Conservation (phyloP, 768 basidiomycete genomes). For the Psilocybe azurescens region DNA sequence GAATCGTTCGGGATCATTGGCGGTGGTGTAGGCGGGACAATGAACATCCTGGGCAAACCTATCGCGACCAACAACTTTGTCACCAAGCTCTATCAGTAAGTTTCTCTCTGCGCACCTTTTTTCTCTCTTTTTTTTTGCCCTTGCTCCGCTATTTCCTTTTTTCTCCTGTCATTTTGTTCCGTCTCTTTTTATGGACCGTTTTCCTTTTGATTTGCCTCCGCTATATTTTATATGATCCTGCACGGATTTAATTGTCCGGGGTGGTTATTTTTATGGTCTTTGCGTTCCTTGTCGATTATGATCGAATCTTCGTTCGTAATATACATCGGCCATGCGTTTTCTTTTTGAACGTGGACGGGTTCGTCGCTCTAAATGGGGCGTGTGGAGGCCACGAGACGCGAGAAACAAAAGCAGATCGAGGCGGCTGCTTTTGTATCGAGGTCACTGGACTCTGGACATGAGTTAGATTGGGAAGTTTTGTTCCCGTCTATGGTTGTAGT, state of each 20-base stretch:
- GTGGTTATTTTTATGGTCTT: background rate
- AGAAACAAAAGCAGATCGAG: too few species aligned
- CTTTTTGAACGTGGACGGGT: background rate
- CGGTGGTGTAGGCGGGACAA: conserved; percentile 41
- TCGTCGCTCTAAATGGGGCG: too few species aligned
- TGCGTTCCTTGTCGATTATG: background rate
- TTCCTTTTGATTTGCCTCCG: background rate
- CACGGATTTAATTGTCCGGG: background rate
- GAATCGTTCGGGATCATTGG: conserved; percentile 30
- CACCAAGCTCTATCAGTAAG: conserved; percentile 86
- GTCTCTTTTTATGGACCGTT: background rate
- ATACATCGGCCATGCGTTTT: background rate
- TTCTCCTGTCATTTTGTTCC: conserved; percentile 10
- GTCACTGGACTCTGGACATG: too few species aligned
- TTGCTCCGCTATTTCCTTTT: conserved; percentile 6
- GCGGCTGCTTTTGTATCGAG: too few species aligned
- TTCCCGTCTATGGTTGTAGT: background rate
- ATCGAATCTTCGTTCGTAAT: background rate
- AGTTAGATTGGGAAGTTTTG: background rate
- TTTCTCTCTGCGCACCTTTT: conserved; percentile 22
- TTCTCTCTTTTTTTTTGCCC: background rate
- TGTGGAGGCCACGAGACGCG: too few species aligned
- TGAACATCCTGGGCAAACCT: conserved; percentile 69
- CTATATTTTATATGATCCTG: background rate
- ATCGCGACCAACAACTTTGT: conserved; percentile 84